Evolutionary conservation across 2,329 filamentous ascomycete species (phyloP).

Genomic region (Ophiocordyceps camponoti-rufipedis): DNA sequence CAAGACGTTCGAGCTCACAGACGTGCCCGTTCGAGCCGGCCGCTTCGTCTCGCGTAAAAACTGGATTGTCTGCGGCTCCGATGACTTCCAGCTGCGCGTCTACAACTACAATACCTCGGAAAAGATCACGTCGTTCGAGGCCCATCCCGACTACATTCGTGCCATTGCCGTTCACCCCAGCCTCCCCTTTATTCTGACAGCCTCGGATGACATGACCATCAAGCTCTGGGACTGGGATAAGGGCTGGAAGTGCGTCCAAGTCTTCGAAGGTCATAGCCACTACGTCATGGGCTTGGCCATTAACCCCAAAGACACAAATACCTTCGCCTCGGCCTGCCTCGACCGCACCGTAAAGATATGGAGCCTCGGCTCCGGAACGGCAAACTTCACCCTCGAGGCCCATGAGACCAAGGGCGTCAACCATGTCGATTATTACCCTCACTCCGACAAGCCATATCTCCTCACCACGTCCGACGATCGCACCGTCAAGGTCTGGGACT

Average conservation of each 20-base stretch:
- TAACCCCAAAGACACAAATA: slow-evolving; percentile 94
- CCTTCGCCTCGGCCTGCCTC: slow-evolving; percentile 79
- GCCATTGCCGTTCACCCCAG: slow-evolving; percentile 91
- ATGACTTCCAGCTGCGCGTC: slow-evolving; percentile 74
- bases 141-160: slow-evolving; percentile 95
- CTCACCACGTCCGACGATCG: slow-evolving; percentile 93
- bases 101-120: slow-evolving; percentile 99
- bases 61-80: slow-evolving; percentile 93
- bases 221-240: slow-evolving; percentile 99
- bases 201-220: slow-evolving; percentile 96
- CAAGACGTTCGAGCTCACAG: slow-evolving; percentile 97
- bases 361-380: slow-evolving; percentile 82
- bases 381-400: slow-evolving; percentile 92
- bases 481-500: slow-evolving; percentile 97
- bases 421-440: slow-evolving; percentile 78
- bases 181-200: slow-evolving; percentile 88
- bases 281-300: slow-evolving; percentile 95
- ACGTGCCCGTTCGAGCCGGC: slow-evolving; percentile 91
- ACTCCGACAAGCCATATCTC: slow-evolving; percentile 66
- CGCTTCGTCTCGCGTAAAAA: slow-evolving; percentile 97
- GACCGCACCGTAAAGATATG: slow-evolving; percentile 97
- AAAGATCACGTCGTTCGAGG: slow-evolving; percentile 94
- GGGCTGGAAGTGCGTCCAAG: slow-evolving; percentile 91
- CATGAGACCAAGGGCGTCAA: slow-evolving; percentile 97
- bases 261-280: slow-evolving; percentile 91